Evolutionary conservation across 1,284 basidiomycete genomes (phyloP).

Genomic region (Polyporus tsugae): DNA sequence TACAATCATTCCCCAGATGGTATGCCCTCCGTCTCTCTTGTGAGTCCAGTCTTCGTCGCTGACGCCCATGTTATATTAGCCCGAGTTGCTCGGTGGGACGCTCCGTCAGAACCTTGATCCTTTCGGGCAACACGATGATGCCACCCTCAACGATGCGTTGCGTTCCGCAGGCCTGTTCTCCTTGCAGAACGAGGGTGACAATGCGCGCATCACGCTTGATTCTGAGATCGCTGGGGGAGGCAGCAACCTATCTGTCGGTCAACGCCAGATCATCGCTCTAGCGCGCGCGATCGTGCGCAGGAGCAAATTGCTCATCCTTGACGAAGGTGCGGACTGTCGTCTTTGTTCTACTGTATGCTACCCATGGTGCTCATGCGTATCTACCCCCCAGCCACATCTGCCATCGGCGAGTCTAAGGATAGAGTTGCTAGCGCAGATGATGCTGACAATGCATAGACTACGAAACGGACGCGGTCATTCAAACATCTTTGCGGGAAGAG

Average conservation of each 20-base stretch:
- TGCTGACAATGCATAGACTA: slow-evolving; percentile 28
- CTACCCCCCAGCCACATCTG: slow-evolving; percentile 53
- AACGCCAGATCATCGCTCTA: slow-evolving; percentile 43
- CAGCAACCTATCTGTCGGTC: slow-evolving; percentile 51
- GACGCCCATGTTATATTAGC: slow-evolving; percentile 40
- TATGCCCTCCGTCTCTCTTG: slow-evolving; percentile 28
- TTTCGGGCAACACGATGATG: slow-evolving; percentile 61
- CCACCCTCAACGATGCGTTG: slow-evolving; percentile 43
- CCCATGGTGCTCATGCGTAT: not conserved
- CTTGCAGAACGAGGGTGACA: slow-evolving; percentile 39
- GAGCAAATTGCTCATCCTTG: slow-evolving; percentile 47
- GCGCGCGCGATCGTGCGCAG: slow-evolving; percentile 44
- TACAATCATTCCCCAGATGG: slow-evolving; percentile 57
- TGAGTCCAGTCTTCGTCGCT: too few species aligned
- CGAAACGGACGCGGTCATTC: slow-evolving; percentile 35
- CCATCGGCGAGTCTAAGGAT: slow-evolving; percentile 49
- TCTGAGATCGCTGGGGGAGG: slow-evolving; percentile 46
- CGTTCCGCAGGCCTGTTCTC: slow-evolving; percentile 44
- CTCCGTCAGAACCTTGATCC: slow-evolving; percentile 53
- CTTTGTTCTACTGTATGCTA: too few species aligned
- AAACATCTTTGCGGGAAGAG: slow-evolving; percentile 59
- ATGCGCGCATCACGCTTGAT: slow-evolving; percentile 45
- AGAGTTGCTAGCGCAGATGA: too few species aligned
- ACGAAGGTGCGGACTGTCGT: slow-evolving; percentile 39
- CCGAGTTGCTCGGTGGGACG: slow-evolving; percentile 48